Percentiles rank a stretch among this genome's conserved stretches.
Conservation (phyloP, 805 yeast genomes). For the Spathaspora girioi region DNA sequence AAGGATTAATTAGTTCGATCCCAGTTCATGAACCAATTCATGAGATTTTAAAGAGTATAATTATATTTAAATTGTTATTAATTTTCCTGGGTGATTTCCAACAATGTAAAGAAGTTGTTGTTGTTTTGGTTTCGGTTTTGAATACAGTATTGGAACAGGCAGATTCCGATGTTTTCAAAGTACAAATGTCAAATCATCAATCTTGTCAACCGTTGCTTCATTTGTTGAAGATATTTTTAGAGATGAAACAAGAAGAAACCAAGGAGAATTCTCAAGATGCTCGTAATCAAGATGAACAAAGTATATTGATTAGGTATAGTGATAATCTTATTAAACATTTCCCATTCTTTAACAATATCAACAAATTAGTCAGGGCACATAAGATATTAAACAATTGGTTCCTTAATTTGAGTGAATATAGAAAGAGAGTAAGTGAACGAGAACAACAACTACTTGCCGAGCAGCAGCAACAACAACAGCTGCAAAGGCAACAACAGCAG, state of each 20-base stretch:
- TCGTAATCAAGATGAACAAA: slow-evolving; percentile 6
- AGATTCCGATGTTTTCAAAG: slow-evolving; percentile 12
- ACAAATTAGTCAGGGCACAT: slow-evolving; percentile 22
- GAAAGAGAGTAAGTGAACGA: slow-evolving; percentile 1
- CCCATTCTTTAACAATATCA: slow-evolving; percentile 24
- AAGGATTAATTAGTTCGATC: not conserved
- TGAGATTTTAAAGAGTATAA: slow-evolving; percentile 7
- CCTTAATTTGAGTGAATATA: slow-evolving; percentile 11
- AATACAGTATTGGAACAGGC: slow-evolving; percentile 4
- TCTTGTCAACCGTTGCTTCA: slow-evolving; percentile 29
- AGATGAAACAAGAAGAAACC: slow-evolving; percentile 12
- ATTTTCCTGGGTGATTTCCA: slow-evolving; percentile 6
- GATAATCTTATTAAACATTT: slow-evolving; percentile 22
- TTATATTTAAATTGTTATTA: slow-evolving; percentile 12
- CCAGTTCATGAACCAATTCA: not conserved
- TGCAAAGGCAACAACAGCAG: not conserved
- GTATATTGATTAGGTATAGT: slow-evolving; percentile 12
- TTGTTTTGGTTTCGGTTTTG: slow-evolving; percentile 4
- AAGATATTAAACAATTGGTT: slow-evolving; percentile 22
- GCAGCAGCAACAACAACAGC: not conserved
- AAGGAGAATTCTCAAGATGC: not conserved
- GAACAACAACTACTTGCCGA: not conserved
- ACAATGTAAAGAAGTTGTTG: slow-evolving; percentile 11
- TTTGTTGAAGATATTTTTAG: slow-evolving; percentile 23
- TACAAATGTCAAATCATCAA: slow-evolving; percentile 28